These are phyloP conservation scores for Fistulinella prunicolor DNA, from an alignment of 768 basidiomycete species.

Conservation along the genomic window DNA sequence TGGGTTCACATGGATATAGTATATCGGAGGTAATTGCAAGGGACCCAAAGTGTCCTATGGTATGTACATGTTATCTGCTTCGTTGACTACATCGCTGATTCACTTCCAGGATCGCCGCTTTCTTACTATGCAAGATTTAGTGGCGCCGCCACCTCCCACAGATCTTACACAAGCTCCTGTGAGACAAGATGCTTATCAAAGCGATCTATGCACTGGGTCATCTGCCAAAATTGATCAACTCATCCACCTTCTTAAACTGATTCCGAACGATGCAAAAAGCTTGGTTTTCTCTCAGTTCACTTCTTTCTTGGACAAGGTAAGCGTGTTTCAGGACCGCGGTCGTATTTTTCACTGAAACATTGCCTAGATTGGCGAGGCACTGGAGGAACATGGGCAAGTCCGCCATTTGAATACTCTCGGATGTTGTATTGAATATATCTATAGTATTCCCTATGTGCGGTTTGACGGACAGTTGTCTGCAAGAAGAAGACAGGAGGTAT, in stretches of 20 bases:
- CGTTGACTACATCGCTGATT: neutral
- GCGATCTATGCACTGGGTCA: slow-evolving; percentile 47
- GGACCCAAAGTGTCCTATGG: slow-evolving; percentile 83
- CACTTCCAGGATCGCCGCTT: slow-evolving; percentile 63
- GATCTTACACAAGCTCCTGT: slow-evolving; percentile 64
- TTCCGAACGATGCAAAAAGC: slow-evolving; percentile 69
- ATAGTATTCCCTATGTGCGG: slow-evolving; percentile 70
- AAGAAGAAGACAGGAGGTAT: slow-evolving; percentile 70
- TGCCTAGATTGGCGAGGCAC: slow-evolving; percentile 60
- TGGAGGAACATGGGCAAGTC: slow-evolving; percentile 62
- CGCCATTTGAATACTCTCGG: neutral
- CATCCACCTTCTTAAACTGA: slow-evolving; percentile 65
- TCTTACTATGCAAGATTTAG: slow-evolving; percentile 51
- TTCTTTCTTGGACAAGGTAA: slow-evolving; percentile 75
- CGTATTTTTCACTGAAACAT: neutral
- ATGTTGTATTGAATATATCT: slow-evolving; percentile 2
- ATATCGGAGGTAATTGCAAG: slow-evolving; percentile 68
- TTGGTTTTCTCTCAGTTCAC: slow-evolving; percentile 92
- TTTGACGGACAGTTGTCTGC: slow-evolving; percentile 90
- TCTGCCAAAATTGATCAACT: slow-evolving; percentile 88
- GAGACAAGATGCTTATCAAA: slow-evolving; percentile 39
- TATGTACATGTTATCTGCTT: slow-evolving; percentile 24
- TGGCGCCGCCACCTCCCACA: slow-evolving; percentile 61
- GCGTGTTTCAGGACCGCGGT: neutral
- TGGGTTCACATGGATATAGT: slow-evolving; percentile 33